Evolutionary conservation across 192 early-diverging fungal species (phyloP), one percentile per base, ranked within the genome.

Genomic region (Umbelopsis isabellina): DNA sequence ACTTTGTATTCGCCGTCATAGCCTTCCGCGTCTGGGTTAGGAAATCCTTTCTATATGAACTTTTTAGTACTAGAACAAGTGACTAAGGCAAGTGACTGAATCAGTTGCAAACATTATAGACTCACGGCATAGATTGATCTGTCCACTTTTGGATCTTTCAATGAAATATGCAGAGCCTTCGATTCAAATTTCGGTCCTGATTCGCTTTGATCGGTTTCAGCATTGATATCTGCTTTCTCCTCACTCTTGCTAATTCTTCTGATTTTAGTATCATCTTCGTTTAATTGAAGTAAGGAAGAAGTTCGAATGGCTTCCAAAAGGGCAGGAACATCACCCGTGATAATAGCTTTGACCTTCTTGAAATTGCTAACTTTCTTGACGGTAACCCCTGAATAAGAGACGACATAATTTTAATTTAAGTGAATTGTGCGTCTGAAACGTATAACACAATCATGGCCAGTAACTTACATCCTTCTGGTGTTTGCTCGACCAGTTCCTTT

Each of bases 91-190:
- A n/a, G n/a, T n/a, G n/a, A n/a, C n/a, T 27, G 21, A 27, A 15
- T 4, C 9, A 33, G 0, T 61, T n/a, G 8, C 27, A 35, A 2
- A 35, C 13, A 21, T 18, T 20, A 44, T 10, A 37, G 33, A 69
- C 75, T 69, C 70, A 78, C 76, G 23, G 44, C 67, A 55, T 78
- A 78, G 27, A 78, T 73, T 3, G 76, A 78, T 66, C 68, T 47
- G 11, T 51, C 27, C 2, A 61, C 35, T 73, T 73, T 49, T 67
- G 67, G 10, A 7, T 61, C 30, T 16, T 35, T 61, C 55, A 61
- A 18, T 7, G 55, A 25, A 11, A 61, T 2, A 12, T 35, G 27
- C 8, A 61, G 55, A n/a, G 55, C 55, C 30, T 25, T 61, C 15
- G 55, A 61, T 35, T 61, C 55, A 12, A 15, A 25, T 5, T n/a